A percentile compares a stretch with the other conserved stretches of the same genome.
Conservation (phyloP, 768 basidiomycete genomes). For the Tulasnella calospora region DNA sequence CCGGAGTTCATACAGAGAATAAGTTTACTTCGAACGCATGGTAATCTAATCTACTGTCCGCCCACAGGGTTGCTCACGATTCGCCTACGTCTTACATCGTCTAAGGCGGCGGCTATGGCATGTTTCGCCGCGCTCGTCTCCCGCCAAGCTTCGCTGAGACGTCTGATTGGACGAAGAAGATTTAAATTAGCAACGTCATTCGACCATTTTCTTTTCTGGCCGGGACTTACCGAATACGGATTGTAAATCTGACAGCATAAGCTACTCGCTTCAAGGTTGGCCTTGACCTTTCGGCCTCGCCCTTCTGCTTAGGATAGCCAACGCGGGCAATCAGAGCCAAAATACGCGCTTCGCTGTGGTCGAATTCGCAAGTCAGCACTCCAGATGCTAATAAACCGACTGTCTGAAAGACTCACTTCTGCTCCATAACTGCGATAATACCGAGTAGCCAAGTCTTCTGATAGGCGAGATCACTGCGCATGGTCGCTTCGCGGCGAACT, state of each 20-base stretch:
- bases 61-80: constrained; percentile 27
- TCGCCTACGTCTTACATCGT: constrained; percentile 61
- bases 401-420: constrained; percentile 48
- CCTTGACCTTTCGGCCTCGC: constrained; percentile 37
- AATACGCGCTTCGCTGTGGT: constrained; percentile 59
- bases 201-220: neutral
- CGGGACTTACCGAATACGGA: constrained; percentile 55
- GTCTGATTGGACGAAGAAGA: constrained; percentile 41
- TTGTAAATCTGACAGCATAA: constrained; percentile 58
- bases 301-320: constrained; percentile 54
- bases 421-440: constrained; percentile 51
- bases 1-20: neutral
- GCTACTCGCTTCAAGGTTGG: constrained; percentile 54
- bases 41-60: neutral
- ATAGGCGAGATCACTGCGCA: constrained; percentile 70
- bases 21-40: neutral
- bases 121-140: constrained; percentile 56
- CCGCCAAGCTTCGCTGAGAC: constrained; percentile 59
- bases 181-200: neutral
- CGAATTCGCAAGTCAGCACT: constrained; percentile 22
- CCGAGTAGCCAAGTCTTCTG: constrained; percentile 86
- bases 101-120: constrained; percentile 58
- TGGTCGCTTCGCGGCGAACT: constrained; percentile 74
- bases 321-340: constrained; percentile 70
- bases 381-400: constrained; percentile 14